Conservation (phyloP, 2,329 filamentous ascomycete genomes). For the Hypoxylon sp. region DNA sequence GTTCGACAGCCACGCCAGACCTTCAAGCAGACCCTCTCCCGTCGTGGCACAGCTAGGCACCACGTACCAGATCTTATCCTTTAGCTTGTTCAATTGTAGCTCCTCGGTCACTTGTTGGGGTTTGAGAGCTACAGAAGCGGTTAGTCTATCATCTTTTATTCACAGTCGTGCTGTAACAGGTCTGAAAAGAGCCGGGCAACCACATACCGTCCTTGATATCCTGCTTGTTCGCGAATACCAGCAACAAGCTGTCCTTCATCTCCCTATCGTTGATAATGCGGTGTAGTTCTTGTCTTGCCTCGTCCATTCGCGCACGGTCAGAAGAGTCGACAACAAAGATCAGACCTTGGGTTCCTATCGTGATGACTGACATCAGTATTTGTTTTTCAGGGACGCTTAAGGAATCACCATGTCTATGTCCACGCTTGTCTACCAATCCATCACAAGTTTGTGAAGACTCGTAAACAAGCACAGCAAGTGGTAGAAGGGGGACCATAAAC, state of each 20-base stretch:
- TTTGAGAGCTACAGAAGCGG: slow-evolving; percentile 74
- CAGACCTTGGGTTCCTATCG: slow-evolving; percentile 88
- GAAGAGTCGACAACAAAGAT: slow-evolving; percentile 99
- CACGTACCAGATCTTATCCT: slow-evolving; percentile 88
- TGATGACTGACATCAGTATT: slow-evolving; percentile 13
- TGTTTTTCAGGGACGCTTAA: background rate
- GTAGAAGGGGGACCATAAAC: background rate
- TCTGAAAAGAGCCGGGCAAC: background rate
- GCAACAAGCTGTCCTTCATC: slow-evolving; percentile 93
- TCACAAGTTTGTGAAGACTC: background rate
- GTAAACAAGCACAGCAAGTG: background rate
- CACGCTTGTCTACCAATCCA: background rate
- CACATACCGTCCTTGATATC: slow-evolving; percentile 83
- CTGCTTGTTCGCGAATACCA: slow-evolving; percentile 99
- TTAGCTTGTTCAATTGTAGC: slow-evolving; percentile 80
- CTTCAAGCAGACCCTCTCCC: slow-evolving; percentile 84
- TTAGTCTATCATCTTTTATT: slow-evolving; percentile 27
- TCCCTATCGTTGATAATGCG: slow-evolving; percentile 98
- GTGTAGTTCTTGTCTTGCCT: slow-evolving; percentile 93
- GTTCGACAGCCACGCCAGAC: slow-evolving; percentile 85
- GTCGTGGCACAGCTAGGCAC: slow-evolving; percentile 86
- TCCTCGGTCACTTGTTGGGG: slow-evolving; percentile 84
- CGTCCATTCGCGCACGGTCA: slow-evolving; percentile 90
- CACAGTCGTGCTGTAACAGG: background rate
- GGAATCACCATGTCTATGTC: background rate